These are phyloP conservation scores for Diplocarpon mali DNA, from an alignment of 2,329 filamentous ascomycete species.

Conservation along the genomic window DNA sequence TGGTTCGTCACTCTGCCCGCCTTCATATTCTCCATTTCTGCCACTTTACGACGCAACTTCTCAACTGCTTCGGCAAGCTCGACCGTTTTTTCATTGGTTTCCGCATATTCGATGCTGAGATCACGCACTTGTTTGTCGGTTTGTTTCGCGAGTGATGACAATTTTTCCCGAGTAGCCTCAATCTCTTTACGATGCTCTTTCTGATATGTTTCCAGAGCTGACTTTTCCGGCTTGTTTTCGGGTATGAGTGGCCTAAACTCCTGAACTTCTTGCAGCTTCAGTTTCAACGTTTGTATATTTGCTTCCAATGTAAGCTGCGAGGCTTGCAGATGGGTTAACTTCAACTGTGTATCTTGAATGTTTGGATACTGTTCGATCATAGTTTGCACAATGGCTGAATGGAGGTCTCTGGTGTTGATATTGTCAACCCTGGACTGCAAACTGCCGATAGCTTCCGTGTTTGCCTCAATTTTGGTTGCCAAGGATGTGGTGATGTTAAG, in stretches of 20 bases:
- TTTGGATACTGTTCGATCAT: slow-evolving; percentile 2
- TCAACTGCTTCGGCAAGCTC: too few relatives aligned
- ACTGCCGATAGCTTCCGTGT: slow-evolving; percentile 5
- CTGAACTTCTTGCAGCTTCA: neutral
- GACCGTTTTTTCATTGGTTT: too few relatives aligned
- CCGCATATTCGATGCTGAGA: neutral
- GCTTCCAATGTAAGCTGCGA: neutral
- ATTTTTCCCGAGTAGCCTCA: neutral
- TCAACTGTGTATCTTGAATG: neutral
- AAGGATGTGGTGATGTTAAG: neutral
- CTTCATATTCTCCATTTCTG: neutral
- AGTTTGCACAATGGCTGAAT: neutral
- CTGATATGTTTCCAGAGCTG: too few relatives aligned
- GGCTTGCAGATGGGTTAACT: neutral
- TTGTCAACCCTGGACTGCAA: slow-evolving; percentile 17
- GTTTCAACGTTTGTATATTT: neutral
- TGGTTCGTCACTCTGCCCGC: neutral
- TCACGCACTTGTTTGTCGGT: neutral
- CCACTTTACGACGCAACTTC: neutral
- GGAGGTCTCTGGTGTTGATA: slow-evolving; percentile 27
- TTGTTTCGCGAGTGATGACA: neutral
- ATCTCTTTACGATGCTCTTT: neutral
- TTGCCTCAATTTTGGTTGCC: slow-evolving; percentile 1
- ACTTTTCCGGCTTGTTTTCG: too few relatives aligned
- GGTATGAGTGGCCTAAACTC: too few relatives aligned